Percentiles rank a stretch among this genome's conserved stretches.
Conservation (phyloP, 106 monocot genomes). For the Dioscorea dumetorum region DNA sequence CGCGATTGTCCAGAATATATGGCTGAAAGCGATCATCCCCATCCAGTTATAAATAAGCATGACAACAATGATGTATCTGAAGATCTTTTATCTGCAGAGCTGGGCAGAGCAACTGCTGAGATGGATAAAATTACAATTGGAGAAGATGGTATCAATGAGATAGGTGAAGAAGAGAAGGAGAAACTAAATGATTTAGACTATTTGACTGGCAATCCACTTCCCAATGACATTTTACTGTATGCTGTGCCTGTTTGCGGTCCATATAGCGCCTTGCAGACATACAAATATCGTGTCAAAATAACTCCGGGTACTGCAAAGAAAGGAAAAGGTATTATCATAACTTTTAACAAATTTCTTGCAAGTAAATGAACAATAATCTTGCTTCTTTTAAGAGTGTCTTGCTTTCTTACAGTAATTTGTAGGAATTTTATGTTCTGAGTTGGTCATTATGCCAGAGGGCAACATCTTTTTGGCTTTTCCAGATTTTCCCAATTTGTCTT, state of each 20-base stretch:
- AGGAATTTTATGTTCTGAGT: too few relatives aligned
- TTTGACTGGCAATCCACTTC: constrained; percentile 81
- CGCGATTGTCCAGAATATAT: constrained; percentile 70
- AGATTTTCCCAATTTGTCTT: too few relatives aligned
- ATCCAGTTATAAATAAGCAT: constrained; percentile 6
- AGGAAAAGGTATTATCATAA: constrained; percentile 69
- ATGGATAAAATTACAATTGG: constrained; percentile 56
- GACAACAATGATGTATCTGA: constrained; percentile 12
- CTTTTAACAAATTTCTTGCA: not conserved
- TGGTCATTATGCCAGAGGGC: too few relatives aligned
- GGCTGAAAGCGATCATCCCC: constrained; percentile 15
- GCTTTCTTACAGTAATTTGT: too few relatives aligned
- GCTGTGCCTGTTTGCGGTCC: constrained; percentile 96
- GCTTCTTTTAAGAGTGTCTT: too few relatives aligned
- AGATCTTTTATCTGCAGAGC: constrained; percentile 6
- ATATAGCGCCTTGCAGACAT: constrained; percentile 87
- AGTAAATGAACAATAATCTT: not conserved
- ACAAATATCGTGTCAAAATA: constrained; percentile 95
- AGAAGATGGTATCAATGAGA: constrained; percentile 69
- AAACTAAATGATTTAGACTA: constrained; percentile 84
- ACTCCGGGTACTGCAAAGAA: constrained; percentile 93
- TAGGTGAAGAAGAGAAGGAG: constrained; percentile 71
- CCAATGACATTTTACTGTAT: constrained; percentile 84
- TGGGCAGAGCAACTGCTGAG: constrained; percentile 16
- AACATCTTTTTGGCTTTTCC: too few relatives aligned